Evolutionary conservation across 805 yeast genomes (phyloP), one percentile per base, ranked within the genome.

Genomic region (Scheffersomyces lignosus): DNA sequence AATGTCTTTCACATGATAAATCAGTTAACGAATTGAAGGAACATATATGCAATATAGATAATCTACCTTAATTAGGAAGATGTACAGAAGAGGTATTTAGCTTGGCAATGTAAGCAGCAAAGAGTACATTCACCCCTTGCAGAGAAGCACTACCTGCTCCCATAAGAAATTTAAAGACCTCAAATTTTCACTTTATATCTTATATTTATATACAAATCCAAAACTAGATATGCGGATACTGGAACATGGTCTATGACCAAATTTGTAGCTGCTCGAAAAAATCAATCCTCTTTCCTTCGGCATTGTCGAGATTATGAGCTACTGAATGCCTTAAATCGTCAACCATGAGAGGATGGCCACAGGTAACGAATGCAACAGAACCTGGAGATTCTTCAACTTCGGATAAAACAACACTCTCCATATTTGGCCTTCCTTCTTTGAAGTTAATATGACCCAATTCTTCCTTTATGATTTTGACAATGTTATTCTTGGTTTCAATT

Each of bases 241-340:
- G n/a, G n/a, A 8, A 9, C n/a, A 27, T 13, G 28, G 3, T 27
- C 42, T 46, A 66, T 1, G 71, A 65, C 95, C 95, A 86, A 10
- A 74, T 69, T 61, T 83, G 88, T 32, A 83, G 71, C 52, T 84
- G 90, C 54, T 87, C 95, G 52, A 70, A 81, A 50, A 80, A 80
- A 43, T 83, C 90, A 14, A 85, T 74, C 29, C 85, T 70, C 33
- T 71, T 64, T 12, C 69, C 56, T 15, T 49, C 40, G 1, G 49
- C 43, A 23, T 58, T 42, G 25, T 66, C 59, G 34, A 79, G 54
- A 38, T 72, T 54, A 28, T 62, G 44, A 1, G 73, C 64, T 4
- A 80, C 71, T 5, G 70, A 52, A 27, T 61, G 52, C 50, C 89
- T 70, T 14, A 79, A 47, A 2, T 61, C 66, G 49, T 81, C 88